Evolutionary conservation across 73 alveolate genomes (phyloP).

Genomic region (Durusdinium trenchii): DNA sequence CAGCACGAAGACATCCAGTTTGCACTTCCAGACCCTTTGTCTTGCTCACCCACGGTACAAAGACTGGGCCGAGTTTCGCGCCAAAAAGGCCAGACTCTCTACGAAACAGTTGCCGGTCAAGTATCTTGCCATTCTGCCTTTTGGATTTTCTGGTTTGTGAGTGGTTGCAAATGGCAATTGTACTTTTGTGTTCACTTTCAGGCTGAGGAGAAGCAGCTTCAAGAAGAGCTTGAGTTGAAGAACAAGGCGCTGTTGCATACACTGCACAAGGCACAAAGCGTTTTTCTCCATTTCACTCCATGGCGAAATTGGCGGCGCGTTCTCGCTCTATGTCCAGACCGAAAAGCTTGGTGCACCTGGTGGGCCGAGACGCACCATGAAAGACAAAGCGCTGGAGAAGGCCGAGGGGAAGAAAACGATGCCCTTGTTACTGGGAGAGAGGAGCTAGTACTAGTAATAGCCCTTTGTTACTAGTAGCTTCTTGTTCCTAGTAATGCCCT

Average conservation of each 20-base stretch:
- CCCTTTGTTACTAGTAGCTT: too few relatives aligned
- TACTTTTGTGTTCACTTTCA: not conserved
- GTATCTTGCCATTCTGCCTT: not conserved
- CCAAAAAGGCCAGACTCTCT: not conserved
- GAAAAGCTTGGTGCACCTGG: too few relatives aligned
- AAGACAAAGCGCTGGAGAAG: too few relatives aligned
- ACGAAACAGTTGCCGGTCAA: not conserved
- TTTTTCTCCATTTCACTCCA: not conserved
- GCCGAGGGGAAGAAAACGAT: too few relatives aligned
- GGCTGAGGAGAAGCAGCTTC: slow-evolving; percentile 34
- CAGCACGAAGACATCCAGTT: too few relatives aligned
- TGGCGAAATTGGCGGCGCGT: not conserved
- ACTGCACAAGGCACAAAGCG: not conserved
- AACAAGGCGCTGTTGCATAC: not conserved
- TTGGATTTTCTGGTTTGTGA: not conserved
- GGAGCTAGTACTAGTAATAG: too few relatives aligned
- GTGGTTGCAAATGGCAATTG: not conserved
- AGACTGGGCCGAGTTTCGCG: slow-evolving; percentile 40
- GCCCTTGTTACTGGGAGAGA: too few relatives aligned
- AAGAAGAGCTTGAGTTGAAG: slow-evolving; percentile 2
- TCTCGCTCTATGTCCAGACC: too few relatives aligned
- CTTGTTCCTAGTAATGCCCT: too few relatives aligned
- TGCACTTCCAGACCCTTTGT: not conserved
- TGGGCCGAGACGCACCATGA: too few relatives aligned
- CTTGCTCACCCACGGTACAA: slow-evolving; percentile 29